Percentiles rank a stretch among this genome's conserved stretches.
These are phyloP conservation scores for Coffea canephora DNA, from an alignment of 257 asterid genomes.

Conservation along the genomic window DNA sequence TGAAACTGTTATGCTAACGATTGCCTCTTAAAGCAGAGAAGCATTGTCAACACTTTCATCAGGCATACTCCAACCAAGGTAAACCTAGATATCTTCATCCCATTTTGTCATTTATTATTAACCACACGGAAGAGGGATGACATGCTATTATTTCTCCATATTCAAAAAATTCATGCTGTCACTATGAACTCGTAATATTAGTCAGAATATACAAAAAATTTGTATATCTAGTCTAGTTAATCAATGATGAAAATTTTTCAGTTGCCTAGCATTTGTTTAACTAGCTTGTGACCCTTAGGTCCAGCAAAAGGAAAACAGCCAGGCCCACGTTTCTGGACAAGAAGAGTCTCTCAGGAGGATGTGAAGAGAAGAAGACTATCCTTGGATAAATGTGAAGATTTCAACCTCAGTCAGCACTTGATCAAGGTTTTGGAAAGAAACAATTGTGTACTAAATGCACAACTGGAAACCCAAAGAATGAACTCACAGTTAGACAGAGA, in stretches of 20 bases:
- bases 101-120: background rate
- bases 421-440: constrained; percentile 49
- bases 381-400: constrained; percentile 28
- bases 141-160: background rate
- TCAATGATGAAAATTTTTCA: background rate
- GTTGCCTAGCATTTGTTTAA: background rate
- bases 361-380: constrained; percentile 44
- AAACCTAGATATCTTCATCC: constrained; percentile 1
- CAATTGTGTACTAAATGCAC: constrained; percentile 37
- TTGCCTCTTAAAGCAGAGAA: constrained; percentile 37
- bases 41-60: constrained; percentile 40
- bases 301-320: constrained; percentile 36
- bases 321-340: constrained; percentile 30
- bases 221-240: background rate
- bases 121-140: too few relatives aligned
- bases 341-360: constrained; percentile 35
- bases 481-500: constrained; percentile 38
- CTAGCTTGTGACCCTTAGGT: constrained; percentile 17
- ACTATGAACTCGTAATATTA: too few relatives aligned
- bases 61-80: constrained; percentile 42
- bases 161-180: background rate
- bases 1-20: constrained; percentile 8
- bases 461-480: constrained; percentile 47
- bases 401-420: constrained; percentile 25
- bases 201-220: background rate